Base-by-base conservation (phyloP, 768 basidiomycete genomes). In the Collybia sordida region DNA sequence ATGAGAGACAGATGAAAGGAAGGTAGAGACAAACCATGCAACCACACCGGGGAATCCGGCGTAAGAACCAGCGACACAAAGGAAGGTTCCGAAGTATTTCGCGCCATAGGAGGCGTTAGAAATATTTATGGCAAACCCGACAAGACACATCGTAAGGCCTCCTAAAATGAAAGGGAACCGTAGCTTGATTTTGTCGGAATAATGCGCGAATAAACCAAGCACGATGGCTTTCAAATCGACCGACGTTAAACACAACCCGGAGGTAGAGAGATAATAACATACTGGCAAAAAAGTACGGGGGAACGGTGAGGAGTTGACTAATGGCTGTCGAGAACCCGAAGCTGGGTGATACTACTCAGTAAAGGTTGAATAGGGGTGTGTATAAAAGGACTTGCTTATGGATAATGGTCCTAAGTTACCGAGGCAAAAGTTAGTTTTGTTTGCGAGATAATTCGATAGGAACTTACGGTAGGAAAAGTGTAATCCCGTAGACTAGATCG, bases 51-150 rank as follows among this genome's bases (percentile, higher is more conserved):
- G 84, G 54, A 83, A 74, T 0, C 73, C 69, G 1, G 81, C 73
- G 53, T 84, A 88, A 35, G 74, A 73, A n/a, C 88, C 88, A 0
- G 73, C 71, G 6, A 88, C 84, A 21, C 77, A 74, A 48, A 88
- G 78, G 72, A 84, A 90, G 0, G 81, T 86, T 1, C 85, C 87
- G 54, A 87, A 84, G 62, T 88, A 89, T 64, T 88, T 88, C 22
- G 70, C 80, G 0, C 83, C 81, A 39, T 61, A 59, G 0, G 77
- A 56, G 0, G 66, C 78, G 11, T 74, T 59, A 0, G 83, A 80
- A 44, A 88, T 81, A 58, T 86, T 83, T 64, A 88, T 85, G 0
- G 72, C 48, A 58, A 82, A 88, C 0, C 86, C 86, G 23, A 84
- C 69, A 28, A 83, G 61, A 45, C 72, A 75, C 64, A 82, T 70